Evolutionary conservation across 2,329 filamentous ascomycete species (phyloP).

Genomic region (Fusarium mexicanum): DNA sequence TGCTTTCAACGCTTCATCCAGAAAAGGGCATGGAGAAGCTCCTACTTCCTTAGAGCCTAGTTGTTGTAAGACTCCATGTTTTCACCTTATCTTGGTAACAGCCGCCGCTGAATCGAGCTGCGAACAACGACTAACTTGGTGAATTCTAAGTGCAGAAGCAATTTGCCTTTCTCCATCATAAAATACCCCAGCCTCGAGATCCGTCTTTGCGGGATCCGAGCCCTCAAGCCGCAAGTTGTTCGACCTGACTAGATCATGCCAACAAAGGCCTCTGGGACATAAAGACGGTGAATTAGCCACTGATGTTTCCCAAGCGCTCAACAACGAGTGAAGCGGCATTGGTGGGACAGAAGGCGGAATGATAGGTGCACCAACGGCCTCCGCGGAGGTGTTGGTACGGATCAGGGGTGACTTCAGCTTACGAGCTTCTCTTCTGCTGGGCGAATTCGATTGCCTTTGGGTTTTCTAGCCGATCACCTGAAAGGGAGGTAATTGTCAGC

Average conservation of each 20-base stretch:
- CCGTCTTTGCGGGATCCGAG: background rate
- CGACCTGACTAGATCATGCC: background rate
- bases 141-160: background rate
- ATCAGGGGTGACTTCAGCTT: background rate
- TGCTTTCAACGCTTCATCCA: background rate
- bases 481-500: background rate
- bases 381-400: rapidly evolving
- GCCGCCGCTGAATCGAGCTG: background rate
- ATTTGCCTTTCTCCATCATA: background rate
- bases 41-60: background rate
- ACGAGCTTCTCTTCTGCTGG: background rate
- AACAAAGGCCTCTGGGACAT: too few species aligned
- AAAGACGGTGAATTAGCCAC: too few species aligned
- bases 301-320: background rate
- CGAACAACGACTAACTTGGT: background rate
- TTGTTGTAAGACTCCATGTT: background rate
- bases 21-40: background rate
- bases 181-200: too few species aligned
- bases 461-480: background rate
- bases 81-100: background rate
- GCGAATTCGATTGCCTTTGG: rapidly evolving
- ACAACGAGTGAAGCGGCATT: background rate
- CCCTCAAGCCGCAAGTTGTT: background rate
- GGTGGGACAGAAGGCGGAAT: too few species aligned
- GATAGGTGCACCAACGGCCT: too few species aligned